Evolutionary conservation across 305 asterid species (phyloP).

Genomic region (Ilex paraguariensis): DNA sequence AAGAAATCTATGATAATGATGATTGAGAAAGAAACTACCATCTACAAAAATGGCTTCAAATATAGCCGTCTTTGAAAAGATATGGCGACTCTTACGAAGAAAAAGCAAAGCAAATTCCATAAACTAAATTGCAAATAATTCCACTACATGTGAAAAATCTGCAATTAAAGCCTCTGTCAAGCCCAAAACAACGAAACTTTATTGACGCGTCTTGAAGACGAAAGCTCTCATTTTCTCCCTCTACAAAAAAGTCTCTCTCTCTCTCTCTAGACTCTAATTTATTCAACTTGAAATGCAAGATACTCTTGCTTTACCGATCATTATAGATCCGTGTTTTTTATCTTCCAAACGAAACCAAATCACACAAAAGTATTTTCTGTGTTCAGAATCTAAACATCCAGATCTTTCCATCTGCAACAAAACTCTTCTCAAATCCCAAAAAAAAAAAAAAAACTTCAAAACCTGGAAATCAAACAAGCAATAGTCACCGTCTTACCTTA

Average conservation of each 20-base stretch:
- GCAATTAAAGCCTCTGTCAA: slow-evolving; percentile 11
- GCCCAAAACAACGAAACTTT: background rate
- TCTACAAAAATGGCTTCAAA: no score
- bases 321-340: slow-evolving; percentile 24
- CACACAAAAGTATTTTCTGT: no score
- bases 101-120: background rate
- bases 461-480: no score
- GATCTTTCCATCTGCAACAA: no score
- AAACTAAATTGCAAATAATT: no score
- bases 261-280: background rate
- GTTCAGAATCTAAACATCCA: no score
- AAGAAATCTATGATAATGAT: no score
- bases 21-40: no score
- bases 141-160: background rate
- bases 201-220: background rate
- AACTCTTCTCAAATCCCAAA: no score
- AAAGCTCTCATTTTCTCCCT: slow-evolving; percentile 5
- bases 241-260: slow-evolving; percentile 2
- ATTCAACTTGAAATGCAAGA: slow-evolving; percentile 37
- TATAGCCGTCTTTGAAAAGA: background rate
- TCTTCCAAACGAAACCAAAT: background rate
- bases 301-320: slow-evolving; percentile 14
- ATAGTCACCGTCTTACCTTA: no score
- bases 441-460: no score
- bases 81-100: background rate